phyloP scores from a whole-genome alignment of 257 asterid genomes.

The Ophiorrhiza pumila region DNA sequence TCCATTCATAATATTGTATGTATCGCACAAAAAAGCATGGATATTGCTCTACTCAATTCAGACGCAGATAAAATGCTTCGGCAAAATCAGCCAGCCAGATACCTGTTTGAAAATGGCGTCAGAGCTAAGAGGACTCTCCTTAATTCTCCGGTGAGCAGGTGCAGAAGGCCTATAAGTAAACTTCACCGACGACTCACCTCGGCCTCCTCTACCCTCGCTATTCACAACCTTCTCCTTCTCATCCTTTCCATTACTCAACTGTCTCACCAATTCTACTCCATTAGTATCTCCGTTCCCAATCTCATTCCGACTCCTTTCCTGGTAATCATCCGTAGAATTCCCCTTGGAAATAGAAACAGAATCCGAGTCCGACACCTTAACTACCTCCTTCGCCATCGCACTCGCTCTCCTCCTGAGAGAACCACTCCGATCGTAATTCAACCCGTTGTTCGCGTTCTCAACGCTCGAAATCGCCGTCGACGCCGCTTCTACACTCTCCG shows the following conservation, averaged over 20 bases:
- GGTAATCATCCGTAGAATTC: slow-evolving; percentile 12
- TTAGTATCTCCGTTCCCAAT: slow-evolving; percentile 12
- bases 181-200: slow-evolving; percentile 31
- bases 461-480: background rate
- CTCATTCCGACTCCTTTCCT: slow-evolving; percentile 11
- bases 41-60: background rate
- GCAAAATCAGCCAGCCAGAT: background rate
- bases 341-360: slow-evolving; percentile 15
- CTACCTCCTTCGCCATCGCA: slow-evolving; percentile 24
- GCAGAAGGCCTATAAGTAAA: slow-evolving; percentile 68
- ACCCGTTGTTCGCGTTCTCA: background rate
- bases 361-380: slow-evolving; percentile 17
- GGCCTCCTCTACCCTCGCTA: slow-evolving; percentile 38
- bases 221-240: slow-evolving; percentile 28
- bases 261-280: slow-evolving; percentile 21
- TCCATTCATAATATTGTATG: background rate
- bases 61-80: background rate
- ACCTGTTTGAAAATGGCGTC: slow-evolving; percentile 94
- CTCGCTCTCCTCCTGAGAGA: slow-evolving; percentile 47
- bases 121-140: slow-evolving; percentile 96
- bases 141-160: slow-evolving; percentile 82
- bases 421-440: slow-evolving; percentile 15
- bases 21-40: background rate
- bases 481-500: slow-evolving; percentile 38
- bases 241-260: slow-evolving; percentile 9